phyloP scores from a whole-genome alignment of 163 green algal genomes.

The Scenedesmus sp. region DNA sequence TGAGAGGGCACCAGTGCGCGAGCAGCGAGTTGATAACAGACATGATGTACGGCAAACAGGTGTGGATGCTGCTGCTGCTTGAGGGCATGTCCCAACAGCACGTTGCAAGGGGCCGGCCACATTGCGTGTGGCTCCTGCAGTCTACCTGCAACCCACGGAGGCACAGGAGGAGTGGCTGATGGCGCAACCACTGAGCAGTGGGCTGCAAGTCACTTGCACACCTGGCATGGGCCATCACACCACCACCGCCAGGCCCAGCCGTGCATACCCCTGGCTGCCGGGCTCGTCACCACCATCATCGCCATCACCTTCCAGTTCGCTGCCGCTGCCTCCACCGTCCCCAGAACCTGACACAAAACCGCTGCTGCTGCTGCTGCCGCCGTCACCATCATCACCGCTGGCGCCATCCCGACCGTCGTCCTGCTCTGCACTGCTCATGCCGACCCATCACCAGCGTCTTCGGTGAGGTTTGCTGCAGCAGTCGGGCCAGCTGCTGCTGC shows the following conservation, averaged over 20 bases:
- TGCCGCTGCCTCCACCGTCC: background rate
- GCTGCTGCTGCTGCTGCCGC: background rate
- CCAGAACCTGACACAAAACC: background rate
- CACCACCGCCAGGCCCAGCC: background rate
- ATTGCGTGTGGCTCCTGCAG: no score
- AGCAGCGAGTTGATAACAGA: background rate
- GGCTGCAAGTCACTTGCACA: background rate
- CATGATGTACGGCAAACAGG: no score
- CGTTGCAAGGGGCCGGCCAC: no score
- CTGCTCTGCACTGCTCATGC: background rate
- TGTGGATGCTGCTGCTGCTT: background rate
- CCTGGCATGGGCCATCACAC: constrained; percentile 60
- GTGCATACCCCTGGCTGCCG: background rate
- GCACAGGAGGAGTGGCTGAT: no score
- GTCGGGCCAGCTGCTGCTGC: background rate
- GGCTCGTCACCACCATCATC: background rate
- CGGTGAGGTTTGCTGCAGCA: background rate
- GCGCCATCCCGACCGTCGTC: background rate
- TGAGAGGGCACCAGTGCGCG: no score
- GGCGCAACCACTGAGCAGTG: no score
- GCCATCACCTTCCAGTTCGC: background rate
- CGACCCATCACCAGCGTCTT: background rate
- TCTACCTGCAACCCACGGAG: no score
- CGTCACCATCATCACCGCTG: background rate
- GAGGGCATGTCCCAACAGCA: background rate